Evolutionary conservation across 2,329 filamentous ascomycete genomes (phyloP), one percentile per base, ranked within the genome.

Genomic region (Incumbomyces lentus): DNA sequence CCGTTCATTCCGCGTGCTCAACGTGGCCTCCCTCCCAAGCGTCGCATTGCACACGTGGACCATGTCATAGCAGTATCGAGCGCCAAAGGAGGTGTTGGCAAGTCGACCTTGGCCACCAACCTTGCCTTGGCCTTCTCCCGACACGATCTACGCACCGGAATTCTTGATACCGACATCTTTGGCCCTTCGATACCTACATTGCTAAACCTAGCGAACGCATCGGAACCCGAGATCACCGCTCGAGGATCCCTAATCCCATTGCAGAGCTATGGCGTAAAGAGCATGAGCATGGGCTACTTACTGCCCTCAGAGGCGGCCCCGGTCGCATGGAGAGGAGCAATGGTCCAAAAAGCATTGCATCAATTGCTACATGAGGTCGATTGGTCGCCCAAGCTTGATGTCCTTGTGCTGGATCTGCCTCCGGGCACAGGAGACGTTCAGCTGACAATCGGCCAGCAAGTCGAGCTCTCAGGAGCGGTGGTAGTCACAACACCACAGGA

Each of bases 271-370:
- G 92, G 92, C 34, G 76, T 98, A 47, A 93, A 93, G 66, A 93
- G 88, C 46, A 98, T 98, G 92, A 95, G 89, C 0, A 96, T 98
- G 86, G 92, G 92, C 41, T 96, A 95, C 55, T 75, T 98, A 1
- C 80, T 95, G 32, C 63, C 62, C 10, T 60, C 61, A 16, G 82
- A 87, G 54, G 75, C 80, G 10, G 84, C 86, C 4, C 86, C 89
- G 0, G 84, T 98, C 13, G 89, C 92, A 29, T 98, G 92, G 92
- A 80, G 92, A 43, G 92, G 92, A 0, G 76, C 95, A 2, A 95
- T 98, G 89, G 86, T 96, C 12, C 93, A 94, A 75, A 98, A 96
- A 61, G 92, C 92, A 0, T 75, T 98, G 53, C 89, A 95, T 56
- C 92, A 98, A 62, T 79, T 98, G 4, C 76, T 98, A 6, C 90